A percentile compares a stretch with the other conserved stretches of the same genome.
Conservation (phyloP, 208 protist species). For the Naegleria gruberi region DNA sequence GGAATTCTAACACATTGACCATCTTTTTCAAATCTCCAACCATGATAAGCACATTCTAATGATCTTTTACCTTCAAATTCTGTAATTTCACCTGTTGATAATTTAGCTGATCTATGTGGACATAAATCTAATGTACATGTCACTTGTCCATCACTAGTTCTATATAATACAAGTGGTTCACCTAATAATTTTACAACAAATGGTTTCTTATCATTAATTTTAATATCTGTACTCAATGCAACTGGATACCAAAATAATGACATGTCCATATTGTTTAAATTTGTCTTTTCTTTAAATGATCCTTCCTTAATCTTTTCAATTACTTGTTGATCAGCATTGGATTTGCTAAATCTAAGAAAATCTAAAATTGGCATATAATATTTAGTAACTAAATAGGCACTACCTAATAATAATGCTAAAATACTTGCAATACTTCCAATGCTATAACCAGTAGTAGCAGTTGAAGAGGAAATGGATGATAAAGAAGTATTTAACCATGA, state of each 20-base stretch:
- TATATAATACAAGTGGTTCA: background rate
- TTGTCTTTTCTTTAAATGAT: too few species aligned
- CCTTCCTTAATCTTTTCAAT: too few species aligned
- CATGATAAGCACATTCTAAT: background rate
- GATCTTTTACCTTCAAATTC: background rate
- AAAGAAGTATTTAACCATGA: too few species aligned
- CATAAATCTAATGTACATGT: background rate
- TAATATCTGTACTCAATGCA: background rate
- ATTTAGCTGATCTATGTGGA: background rate
- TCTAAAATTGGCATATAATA: too few species aligned
- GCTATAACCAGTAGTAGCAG: too few species aligned
- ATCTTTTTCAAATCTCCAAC: background rate
- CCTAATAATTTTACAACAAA: background rate
- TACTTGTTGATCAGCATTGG: too few species aligned
- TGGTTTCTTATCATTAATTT: background rate
- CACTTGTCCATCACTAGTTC: background rate
- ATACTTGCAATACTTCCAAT: too few species aligned
- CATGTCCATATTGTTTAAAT: too few species aligned
- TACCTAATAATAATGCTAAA: too few species aligned
- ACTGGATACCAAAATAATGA: background rate
- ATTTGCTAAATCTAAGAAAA: too few species aligned
- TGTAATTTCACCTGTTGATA: background rate
- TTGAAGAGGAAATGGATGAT: too few species aligned
- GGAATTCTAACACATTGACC: background rate
- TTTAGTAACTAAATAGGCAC: too few species aligned